Conservation (phyloP, 768 basidiomycete species). For the Termitomyces sp. region DNA sequence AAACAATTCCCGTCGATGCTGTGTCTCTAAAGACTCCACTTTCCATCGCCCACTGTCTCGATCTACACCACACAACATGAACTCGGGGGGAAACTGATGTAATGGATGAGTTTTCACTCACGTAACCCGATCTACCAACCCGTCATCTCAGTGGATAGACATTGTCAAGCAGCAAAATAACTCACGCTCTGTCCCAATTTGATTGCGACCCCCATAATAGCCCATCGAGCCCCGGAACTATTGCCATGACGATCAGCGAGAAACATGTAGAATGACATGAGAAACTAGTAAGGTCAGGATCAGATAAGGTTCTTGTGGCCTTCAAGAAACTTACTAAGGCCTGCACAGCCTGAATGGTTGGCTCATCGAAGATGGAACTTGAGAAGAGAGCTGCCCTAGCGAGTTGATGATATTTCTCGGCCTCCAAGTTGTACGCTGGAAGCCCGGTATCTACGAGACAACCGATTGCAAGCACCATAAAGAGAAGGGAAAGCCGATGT, state of each 20-base stretch:
- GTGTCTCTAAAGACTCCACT: constrained; percentile 51
- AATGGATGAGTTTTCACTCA: constrained; percentile 27
- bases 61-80: constrained; percentile 33
- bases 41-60: constrained; percentile 70
- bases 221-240: constrained; percentile 60
- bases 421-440: constrained; percentile 58
- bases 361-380: constrained; percentile 60
- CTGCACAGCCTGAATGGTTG: constrained; percentile 64
- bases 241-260: constrained; percentile 65
- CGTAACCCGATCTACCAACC: constrained; percentile 58
- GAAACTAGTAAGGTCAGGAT: constrained; percentile 34
- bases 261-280: constrained; percentile 70
- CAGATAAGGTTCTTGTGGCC: constrained; percentile 11
- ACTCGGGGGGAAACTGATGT: constrained; percentile 4
- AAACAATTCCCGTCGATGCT: constrained; percentile 60
- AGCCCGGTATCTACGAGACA: constrained; percentile 53
- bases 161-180: constrained; percentile 15
- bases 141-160: constrained; percentile 5
- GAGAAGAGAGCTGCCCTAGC: constrained; percentile 63
- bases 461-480: constrained; percentile 64
- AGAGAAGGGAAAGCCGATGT: constrained; percentile 62
- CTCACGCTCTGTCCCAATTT: constrained; percentile 69
- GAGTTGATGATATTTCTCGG: constrained; percentile 66
- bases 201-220: constrained; percentile 63
- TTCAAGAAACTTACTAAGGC: constrained; percentile 44